Conservation (phyloP, 1,284 basidiomycete species). For the Boletellus deceptivus region DNA sequence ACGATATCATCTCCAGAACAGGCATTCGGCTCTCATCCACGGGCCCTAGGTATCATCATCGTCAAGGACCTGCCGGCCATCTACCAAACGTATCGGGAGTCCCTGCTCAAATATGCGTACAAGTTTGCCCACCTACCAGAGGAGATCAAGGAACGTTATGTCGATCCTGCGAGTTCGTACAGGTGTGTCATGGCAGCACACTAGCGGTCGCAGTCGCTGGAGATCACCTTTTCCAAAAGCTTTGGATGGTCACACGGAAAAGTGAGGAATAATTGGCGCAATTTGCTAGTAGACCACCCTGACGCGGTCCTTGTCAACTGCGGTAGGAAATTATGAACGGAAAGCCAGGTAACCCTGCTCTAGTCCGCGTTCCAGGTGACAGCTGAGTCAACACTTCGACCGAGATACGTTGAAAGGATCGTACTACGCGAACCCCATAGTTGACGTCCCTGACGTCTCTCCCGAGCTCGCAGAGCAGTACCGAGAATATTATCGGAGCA, state of each 20-base stretch:
- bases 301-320: neutral
- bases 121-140: slow-evolving; percentile 73
- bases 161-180: slow-evolving; percentile 64
- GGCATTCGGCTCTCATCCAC: slow-evolving; percentile 77
- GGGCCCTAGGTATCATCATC: slow-evolving; percentile 77
- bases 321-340: slow-evolving; percentile 91
- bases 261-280: slow-evolving; percentile 36
- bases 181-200: slow-evolving; percentile 45
- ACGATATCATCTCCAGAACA: slow-evolving; percentile 44
- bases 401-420: slow-evolving; percentile 84
- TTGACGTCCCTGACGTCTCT: slow-evolving; percentile 62
- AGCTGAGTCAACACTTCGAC: slow-evolving; percentile 3
- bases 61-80: slow-evolving; percentile 73
- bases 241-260: slow-evolving; percentile 96
- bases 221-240: slow-evolving; percentile 38
- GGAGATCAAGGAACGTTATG: slow-evolving; percentile 63
- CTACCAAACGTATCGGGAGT: slow-evolving; percentile 63
- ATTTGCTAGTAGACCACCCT: neutral
- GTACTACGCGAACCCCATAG: slow-evolving; percentile 86
- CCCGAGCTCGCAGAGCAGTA: slow-evolving; percentile 51
- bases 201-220: neutral
- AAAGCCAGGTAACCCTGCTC: slow-evolving; percentile 56
- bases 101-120: slow-evolving; percentile 70
- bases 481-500: slow-evolving; percentile 77
- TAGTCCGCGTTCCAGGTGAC: neutral